phyloP scores from a whole-genome alignment of 148 eudicot species.

The Dianthus caryophyllus region DNA sequence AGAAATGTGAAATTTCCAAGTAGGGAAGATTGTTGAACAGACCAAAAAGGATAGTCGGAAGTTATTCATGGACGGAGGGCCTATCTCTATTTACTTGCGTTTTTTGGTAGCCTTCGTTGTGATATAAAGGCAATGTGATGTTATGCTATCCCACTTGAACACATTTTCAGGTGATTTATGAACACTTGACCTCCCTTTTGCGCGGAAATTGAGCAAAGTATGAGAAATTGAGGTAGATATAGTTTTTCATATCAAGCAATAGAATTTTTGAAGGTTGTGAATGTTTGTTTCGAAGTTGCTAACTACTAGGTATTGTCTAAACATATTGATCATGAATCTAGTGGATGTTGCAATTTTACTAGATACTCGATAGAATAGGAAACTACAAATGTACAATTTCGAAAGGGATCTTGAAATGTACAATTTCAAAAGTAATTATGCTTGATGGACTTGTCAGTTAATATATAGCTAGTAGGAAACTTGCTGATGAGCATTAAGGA shows the following conservation, averaged over 20 bases:
- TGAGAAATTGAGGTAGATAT: neutral
- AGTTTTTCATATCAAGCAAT: neutral
- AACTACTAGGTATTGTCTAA: neutral
- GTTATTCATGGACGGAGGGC: no score
- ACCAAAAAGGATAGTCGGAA: no score
- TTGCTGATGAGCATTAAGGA: no score
- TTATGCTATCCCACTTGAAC: neutral
- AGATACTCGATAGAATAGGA: neutral
- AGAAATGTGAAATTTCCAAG: no score
- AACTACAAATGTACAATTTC: neutral
- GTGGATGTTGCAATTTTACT: neutral
- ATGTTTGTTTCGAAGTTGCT: neutral
- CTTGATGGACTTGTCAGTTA: neutral
- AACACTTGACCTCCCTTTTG: neutral
- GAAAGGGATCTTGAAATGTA: neutral
- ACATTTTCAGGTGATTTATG: neutral
- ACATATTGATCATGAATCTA: neutral
- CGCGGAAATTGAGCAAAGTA: constrained; percentile 3
- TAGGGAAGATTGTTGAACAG: no score
- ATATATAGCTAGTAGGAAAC: neutral
- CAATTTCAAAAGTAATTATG: neutral
- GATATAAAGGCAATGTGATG: neutral
- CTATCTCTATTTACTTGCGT: no score
- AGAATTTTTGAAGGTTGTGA: neutral
- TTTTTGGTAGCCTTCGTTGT: neutral